Evolutionary conservation across 2,329 filamentous ascomycete species (phyloP), one percentile per base, ranked within the genome.

Genomic region (Lachnellula cervina): DNA sequence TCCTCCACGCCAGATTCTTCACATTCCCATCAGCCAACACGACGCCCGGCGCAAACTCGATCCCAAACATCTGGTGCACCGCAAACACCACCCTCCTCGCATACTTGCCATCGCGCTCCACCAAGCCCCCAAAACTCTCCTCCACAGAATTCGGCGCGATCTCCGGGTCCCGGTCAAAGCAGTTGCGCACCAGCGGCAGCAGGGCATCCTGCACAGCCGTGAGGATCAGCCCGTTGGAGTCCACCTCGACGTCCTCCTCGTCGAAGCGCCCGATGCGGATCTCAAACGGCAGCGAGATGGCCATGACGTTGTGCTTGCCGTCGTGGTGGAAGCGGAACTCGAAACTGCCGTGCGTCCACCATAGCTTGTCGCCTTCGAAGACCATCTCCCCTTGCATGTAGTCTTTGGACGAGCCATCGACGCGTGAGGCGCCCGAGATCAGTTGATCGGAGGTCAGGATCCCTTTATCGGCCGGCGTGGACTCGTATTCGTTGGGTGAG

Each of bases 241-340:
- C 79, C 1, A 65, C 59, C 47, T 84, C 79, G 3, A 85, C 78
- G 11, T 91, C 87, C 51, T 90, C 88, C 35, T 85, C 81, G 60
- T 90, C 88, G 66, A 96, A 96, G 44, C 85, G 86, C 34, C 81
- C 78, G 60, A 97, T 90, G 46, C 86, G 84, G 55, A 97, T 87
- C 71, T 97, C 93, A 66, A 99, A 99, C 0, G 94, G 92, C 63
- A 90, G 82, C 5, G 92, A 97, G 58, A 97, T 89, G 17, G 90
- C 84, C 89, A 99, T 94, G 68, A 96, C 92, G 63, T 88, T 90
- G 73, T 99, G 91, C 66, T 88, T 88, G 54, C 91, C 91, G 64
- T 90, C 87, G 72, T 99, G 94, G 73, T 99, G 94, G 73, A 97
- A 97, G 42, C 94, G 86, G 76, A 99, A 95, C 69, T 99, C 94